phyloP scores from a whole-genome alignment of 2,329 filamentous ascomycete genomes.

The Xylaria sp. region DNA sequence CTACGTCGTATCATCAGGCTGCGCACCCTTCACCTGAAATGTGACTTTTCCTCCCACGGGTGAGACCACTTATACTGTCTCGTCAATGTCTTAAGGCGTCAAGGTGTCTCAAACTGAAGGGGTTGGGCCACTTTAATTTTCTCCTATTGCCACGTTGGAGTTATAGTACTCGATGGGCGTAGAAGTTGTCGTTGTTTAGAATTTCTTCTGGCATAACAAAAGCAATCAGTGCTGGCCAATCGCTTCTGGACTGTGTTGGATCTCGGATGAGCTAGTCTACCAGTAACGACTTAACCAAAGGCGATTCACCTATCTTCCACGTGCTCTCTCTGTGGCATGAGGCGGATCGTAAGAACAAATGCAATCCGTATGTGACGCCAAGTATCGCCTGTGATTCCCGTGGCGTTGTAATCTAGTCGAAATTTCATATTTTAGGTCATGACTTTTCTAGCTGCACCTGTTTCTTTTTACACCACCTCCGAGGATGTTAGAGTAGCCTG shows the following conservation, averaged over 20 bases:
- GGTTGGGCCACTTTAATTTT: background rate
- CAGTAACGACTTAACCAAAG: background rate
- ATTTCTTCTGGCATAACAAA: constrained; percentile 6
- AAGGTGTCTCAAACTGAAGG: constrained; percentile 1
- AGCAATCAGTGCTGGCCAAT: constrained; percentile 15
- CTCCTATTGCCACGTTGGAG: background rate
- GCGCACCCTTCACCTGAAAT: background rate
- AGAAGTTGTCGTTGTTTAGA: too few relatives aligned
- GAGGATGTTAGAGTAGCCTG: background rate
- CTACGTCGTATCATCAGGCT: background rate
- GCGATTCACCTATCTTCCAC: background rate
- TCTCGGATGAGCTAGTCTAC: constrained; percentile 4
- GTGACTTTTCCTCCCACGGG: background rate
- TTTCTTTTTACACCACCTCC: background rate
- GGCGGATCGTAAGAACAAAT: background rate
- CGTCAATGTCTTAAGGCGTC: background rate
- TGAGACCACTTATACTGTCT: background rate
- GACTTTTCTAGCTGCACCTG: background rate
- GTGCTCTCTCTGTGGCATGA: background rate
- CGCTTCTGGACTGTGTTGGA: background rate
- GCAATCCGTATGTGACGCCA: background rate
- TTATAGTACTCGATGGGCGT: too few relatives aligned
- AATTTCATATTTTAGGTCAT: background rate
- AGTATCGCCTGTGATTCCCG: background rate
- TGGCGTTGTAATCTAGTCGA: background rate